Evolutionary conservation across 2,329 filamentous ascomycete genomes (phyloP), one percentile per base, ranked within the genome.

Genomic region (Cercospora citrullina): DNA sequence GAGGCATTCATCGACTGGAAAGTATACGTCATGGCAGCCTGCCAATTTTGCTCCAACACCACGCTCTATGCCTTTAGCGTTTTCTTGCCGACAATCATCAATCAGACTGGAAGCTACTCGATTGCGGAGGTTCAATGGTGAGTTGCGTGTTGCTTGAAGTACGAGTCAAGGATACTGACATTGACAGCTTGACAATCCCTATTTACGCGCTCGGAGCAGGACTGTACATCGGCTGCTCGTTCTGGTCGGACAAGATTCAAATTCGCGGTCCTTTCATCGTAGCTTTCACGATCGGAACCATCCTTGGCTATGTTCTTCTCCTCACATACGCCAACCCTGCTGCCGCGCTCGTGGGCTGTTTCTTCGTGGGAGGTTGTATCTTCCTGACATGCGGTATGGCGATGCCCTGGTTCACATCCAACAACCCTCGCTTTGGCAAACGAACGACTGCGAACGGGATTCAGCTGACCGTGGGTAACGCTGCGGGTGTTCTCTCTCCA

Each of bases 1-100:
- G 85, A 85, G 65, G 90, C 88, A 0, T 87, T 91, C 68, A 84
- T 82, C 69, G 91, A 94, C 78, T 92, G 90, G 90, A 92, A 90
- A 75, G 86, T 91, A n/a, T 92, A 88, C 83, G 80, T 85, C 1
- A 92, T 92, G 75, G 89, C 85, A 70, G 77, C 87, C 53, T 89
- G 83, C 4, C 89, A 92, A 76, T 93, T 93, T 74, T 89, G 90
- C 62, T 42, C 33, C 26, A 83, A 85, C 67, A 84, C 84, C 28
- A 76, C 85, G 53, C 78, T 85, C 0, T 87, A 86, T 72, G 84
- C 84, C n/a, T 86, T 87, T 74, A 83, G 81, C 69, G 87, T 84
- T 2, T 88, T 88, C 74, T 75, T 88, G 4, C 86, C 86, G 1
- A 82, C 83, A 1, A 87, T 88, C 70, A 79, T 88, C 59, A 79